Percentiles rank a stretch among this genome's conserved stretches.
phyloP scores from a whole-genome alignment of 2,329 filamentous ascomycete genomes.

The Pseudogymnoascus sp. region DNA sequence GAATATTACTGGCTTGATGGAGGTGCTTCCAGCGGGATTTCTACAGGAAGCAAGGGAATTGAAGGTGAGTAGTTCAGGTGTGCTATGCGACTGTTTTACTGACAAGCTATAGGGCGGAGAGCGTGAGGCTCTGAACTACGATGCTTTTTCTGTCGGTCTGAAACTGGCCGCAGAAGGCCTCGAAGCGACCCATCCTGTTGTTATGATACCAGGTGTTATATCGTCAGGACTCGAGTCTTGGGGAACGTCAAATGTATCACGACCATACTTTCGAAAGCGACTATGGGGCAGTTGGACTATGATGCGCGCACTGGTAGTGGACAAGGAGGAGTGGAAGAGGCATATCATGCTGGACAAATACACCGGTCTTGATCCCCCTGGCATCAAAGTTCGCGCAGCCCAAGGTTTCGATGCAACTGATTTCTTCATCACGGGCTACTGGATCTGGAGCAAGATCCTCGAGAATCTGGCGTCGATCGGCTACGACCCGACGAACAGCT shows the following conservation, averaged over 20 bases:
- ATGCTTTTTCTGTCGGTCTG: constrained; percentile 85
- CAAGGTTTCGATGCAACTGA: constrained; percentile 97
- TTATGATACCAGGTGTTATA: constrained; percentile 97
- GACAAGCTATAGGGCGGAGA: constrained; percentile 62
- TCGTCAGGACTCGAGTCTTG: constrained; percentile 95
- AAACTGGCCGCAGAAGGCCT: constrained; percentile 78
- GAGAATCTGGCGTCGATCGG: constrained; percentile 94
- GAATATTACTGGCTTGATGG: constrained; percentile 78
- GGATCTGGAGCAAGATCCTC: constrained; percentile 94
- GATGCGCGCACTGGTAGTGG: constrained; percentile 90
- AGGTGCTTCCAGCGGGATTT: constrained; percentile 80
- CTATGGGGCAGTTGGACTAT: constrained; percentile 98
- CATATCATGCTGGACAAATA: constrained; percentile 95
- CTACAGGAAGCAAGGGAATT: constrained; percentile 80
- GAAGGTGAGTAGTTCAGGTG: constrained; percentile 46
- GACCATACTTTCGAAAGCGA: constrained; percentile 87
- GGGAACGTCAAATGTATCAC: constrained; percentile 79
- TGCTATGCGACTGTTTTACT: constrained; percentile 12
- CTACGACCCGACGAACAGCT: constrained; percentile 78
- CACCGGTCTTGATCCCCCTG: constrained; percentile 84
- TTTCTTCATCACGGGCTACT: constrained; percentile 87
- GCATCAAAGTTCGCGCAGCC: constrained; percentile 82
- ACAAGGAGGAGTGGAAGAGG: constrained; percentile 89
- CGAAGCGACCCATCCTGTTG: constrained; percentile 73
- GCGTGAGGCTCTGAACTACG: constrained; percentile 80